These are phyloP conservation scores for Nakazawaea pomicola DNA, from an alignment of 805 yeast genomes.

Conservation along the genomic window DNA sequence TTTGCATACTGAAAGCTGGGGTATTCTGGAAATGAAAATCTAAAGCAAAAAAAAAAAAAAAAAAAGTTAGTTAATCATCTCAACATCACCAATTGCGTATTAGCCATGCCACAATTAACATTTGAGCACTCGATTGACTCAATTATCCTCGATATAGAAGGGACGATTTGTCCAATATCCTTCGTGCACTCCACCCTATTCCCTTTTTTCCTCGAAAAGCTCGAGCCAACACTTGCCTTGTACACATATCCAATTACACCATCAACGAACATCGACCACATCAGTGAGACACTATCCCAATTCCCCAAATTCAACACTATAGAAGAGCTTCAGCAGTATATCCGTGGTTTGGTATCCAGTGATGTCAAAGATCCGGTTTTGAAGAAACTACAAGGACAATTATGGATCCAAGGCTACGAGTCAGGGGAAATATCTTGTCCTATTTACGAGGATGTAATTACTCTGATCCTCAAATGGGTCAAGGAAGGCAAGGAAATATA, in stretches of 20 bases:
- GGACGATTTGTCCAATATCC: constrained; percentile 87
- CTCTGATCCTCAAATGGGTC: constrained; percentile 42
- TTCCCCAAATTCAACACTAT: constrained; percentile 39
- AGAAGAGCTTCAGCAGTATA: constrained; percentile 37
- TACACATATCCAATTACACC: constrained; percentile 29
- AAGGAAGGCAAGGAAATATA: constrained; percentile 34
- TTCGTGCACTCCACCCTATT: constrained; percentile 76
- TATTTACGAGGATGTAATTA: constrained; percentile 66
- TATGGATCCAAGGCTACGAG: constrained; percentile 79
- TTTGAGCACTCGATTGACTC: constrained; percentile 16
- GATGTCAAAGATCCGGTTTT: constrained; percentile 77
- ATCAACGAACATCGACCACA: constrained; percentile 20
- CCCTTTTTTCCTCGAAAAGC: constrained; percentile 62
- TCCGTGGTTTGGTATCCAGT: constrained; percentile 47
- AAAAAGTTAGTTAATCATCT: not conserved
- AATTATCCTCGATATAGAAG: constrained; percentile 75
- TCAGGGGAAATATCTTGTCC: constrained; percentile 78
- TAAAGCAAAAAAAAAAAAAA: not conserved
- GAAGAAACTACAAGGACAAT: constrained; percentile 75
- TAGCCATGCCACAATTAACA: constrained; percentile 3
- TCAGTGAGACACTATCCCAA: constrained; percentile 30
- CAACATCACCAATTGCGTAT: not conserved
- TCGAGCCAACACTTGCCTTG: constrained; percentile 35
- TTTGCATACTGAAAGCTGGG: not conserved
- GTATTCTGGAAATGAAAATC: not conserved